phyloP scores from a whole-genome alignment of 2,329 filamentous ascomycete species.

The Colletotrichum falcatum region DNA sequence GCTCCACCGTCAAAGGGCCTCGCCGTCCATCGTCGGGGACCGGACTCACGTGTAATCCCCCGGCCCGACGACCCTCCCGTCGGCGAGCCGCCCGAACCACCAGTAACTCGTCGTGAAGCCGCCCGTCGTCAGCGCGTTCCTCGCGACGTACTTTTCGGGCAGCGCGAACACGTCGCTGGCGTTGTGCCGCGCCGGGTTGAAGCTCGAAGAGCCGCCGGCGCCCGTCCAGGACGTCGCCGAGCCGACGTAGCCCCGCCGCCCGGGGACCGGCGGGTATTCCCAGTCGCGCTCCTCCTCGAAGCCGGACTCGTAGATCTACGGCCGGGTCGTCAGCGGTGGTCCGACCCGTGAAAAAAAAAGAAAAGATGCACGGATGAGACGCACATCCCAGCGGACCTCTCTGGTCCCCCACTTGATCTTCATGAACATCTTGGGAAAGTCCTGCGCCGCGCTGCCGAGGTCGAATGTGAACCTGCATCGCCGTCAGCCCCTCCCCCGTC shows the following conservation, averaged over 20 bases:
- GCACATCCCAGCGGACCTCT: conserved; percentile 44
- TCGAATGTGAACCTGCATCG: conserved; percentile 30
- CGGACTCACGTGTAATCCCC: conserved; percentile 54
- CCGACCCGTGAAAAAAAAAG: background rate
- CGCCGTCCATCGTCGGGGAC: too few species aligned
- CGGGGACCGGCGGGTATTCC: conserved; percentile 55
- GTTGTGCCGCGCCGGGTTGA: conserved; percentile 51
- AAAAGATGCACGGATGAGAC: background rate
- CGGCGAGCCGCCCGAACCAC: conserved; percentile 58
- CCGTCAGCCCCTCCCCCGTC: background rate
- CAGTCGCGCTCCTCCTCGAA: conserved; percentile 56
- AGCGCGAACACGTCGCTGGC: conserved; percentile 55
- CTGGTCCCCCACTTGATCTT: conserved; percentile 43
- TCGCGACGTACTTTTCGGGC: conserved; percentile 46
- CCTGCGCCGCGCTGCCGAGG: conserved; percentile 25
- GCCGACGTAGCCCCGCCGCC: conserved; percentile 55
- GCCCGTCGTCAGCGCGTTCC: conserved; percentile 47
- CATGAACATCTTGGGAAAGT: conserved; percentile 42
- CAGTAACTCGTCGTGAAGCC: conserved; percentile 49
- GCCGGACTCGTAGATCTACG: conserved; percentile 52
- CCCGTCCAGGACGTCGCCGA: conserved; percentile 50
- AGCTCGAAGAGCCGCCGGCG: conserved; percentile 46
- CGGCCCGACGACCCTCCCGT: conserved; percentile 53
- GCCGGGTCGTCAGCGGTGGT: background rate
- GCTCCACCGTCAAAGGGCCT: background rate